These are phyloP conservation scores for Citrullus amarus DNA, from an alignment of 306 rosid species.

Conservation along the genomic window DNA sequence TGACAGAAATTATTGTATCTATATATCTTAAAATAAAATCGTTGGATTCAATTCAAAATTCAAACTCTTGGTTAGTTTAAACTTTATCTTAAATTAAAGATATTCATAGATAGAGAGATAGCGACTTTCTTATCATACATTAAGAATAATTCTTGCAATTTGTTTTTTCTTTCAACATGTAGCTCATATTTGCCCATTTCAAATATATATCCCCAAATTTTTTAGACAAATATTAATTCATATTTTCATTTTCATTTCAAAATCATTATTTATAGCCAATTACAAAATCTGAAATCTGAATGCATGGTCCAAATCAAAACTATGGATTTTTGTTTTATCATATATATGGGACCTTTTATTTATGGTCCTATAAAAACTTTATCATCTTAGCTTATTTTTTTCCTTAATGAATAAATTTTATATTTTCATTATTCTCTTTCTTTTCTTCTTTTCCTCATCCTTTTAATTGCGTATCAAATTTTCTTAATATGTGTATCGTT, in stretches of 20 bases:
- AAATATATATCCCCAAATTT: background rate
- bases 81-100: background rate
- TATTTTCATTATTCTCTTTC: background rate
- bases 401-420: background rate
- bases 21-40: background rate
- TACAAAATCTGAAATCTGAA: slow-evolving; percentile 6
- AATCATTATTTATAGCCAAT: background rate
- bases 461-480: background rate
- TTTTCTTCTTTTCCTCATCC: background rate
- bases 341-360: background rate
- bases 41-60: background rate
- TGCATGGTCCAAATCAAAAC: background rate
- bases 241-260: background rate
- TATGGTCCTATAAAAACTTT: background rate
- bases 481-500: too few relatives aligned
- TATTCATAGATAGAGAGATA: background rate
- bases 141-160: background rate
- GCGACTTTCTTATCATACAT: background rate
- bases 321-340: slow-evolving; percentile 3
- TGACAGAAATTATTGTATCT: too few relatives aligned
- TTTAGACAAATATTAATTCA: background rate
- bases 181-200: background rate
- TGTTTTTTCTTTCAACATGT: background rate
- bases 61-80: background rate
- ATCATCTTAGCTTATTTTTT: background rate